Percentiles rank a stretch among this genome's conserved stretches.
phyloP scores from a whole-genome alignment of 371 early-diverging fungal genomes.

The Smittium mucronatum region DNA sequence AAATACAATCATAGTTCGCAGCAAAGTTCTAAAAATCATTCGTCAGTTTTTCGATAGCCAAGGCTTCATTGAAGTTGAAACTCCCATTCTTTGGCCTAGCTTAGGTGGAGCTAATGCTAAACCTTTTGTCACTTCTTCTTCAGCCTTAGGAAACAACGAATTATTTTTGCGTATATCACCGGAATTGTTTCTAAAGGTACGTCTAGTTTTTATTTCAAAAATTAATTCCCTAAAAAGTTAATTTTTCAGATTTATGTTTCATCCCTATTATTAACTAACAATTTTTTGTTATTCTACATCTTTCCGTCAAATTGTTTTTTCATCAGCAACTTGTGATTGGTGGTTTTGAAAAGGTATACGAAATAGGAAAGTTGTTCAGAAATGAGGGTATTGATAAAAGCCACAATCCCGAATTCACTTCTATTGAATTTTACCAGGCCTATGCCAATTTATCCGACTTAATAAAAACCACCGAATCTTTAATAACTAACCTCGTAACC shows the following conservation, averaged over 20 bases:
- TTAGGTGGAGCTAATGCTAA: conserved; percentile 94
- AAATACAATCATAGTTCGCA: conserved; percentile 40
- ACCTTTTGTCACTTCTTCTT: conserved; percentile 80
- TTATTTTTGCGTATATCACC: conserved; percentile 88
- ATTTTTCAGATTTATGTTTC: too few species aligned
- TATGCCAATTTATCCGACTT: conserved; percentile 75
- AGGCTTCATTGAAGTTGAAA: conserved; percentile 92
- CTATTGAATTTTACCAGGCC: conserved; percentile 94
- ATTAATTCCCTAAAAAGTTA: neutral
- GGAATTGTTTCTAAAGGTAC: conserved; percentile 78
- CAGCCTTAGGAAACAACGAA: conserved; percentile 57
- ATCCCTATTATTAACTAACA: too few species aligned
- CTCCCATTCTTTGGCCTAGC: conserved; percentile 76
- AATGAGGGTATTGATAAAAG: conserved; percentile 96
- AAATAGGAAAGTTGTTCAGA: conserved; percentile 93
- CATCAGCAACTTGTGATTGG: conserved; percentile 82
- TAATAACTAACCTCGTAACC: conserved; percentile 37
- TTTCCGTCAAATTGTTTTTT: neutral
- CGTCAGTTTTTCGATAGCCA: conserved; percentile 62
- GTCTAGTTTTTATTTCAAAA: conserved; percentile 14
- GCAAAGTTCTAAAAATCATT: conserved; percentile 55
- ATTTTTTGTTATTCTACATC: neutral
- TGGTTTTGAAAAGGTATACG: conserved; percentile 88
- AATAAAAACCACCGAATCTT: conserved; percentile 70
- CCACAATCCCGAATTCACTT: conserved; percentile 98